Percentiles rank a stretch among this genome's conserved stretches.
Evolutionary conservation across 1,284 basidiomycete genomes (phyloP).

Genomic region (Anthracocystis panici-leucophaei): DNA sequence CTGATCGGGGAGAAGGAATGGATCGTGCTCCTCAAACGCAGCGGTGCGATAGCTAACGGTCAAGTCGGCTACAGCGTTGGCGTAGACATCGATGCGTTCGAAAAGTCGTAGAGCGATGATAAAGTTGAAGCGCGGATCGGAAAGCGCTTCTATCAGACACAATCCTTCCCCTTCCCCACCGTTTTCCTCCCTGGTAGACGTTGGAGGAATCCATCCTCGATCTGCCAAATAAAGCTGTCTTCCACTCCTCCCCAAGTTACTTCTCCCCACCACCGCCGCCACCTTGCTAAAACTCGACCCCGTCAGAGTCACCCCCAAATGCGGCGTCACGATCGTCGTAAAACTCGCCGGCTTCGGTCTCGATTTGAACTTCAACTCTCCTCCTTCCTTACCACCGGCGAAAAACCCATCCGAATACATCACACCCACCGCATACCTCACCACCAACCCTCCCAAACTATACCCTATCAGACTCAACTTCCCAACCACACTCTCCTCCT

Average conservation of each 20-base stretch:
- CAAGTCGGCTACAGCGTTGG: constrained; percentile 75
- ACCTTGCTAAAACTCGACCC: constrained; percentile 73
- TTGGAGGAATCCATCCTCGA: constrained; percentile 37
- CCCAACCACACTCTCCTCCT: constrained; percentile 27
- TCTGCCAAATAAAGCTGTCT: constrained; percentile 45
- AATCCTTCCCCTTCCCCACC: not conserved
- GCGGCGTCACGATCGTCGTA: constrained; percentile 84
- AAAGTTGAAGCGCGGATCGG: constrained; percentile 77
- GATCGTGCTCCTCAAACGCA: constrained; percentile 46
- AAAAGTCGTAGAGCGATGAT: constrained; percentile 81
- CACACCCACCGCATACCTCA: constrained; percentile 81
- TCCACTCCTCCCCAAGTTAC: constrained; percentile 16
- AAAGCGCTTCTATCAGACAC: constrained; percentile 51
- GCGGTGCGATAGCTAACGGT: constrained; percentile 64
- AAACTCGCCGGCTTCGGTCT: constrained; percentile 71
- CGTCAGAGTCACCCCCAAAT: constrained; percentile 74
- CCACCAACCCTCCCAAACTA: constrained; percentile 82
- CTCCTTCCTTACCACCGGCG: not conserved
- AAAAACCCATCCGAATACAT: constrained; percentile 73
- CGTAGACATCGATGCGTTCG: constrained; percentile 81
- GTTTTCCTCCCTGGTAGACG: not conserved
- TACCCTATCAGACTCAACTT: constrained; percentile 72
- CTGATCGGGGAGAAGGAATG: constrained; percentile 27
- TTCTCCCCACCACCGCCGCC: constrained; percentile 74
- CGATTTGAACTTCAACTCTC: constrained; percentile 22